Percentiles rank a stretch among this genome's conserved stretches.
These are phyloP conservation scores for Rhodofomes roseus DNA, from an alignment of 1,284 basidiomycete species.

Conservation along the genomic window DNA sequence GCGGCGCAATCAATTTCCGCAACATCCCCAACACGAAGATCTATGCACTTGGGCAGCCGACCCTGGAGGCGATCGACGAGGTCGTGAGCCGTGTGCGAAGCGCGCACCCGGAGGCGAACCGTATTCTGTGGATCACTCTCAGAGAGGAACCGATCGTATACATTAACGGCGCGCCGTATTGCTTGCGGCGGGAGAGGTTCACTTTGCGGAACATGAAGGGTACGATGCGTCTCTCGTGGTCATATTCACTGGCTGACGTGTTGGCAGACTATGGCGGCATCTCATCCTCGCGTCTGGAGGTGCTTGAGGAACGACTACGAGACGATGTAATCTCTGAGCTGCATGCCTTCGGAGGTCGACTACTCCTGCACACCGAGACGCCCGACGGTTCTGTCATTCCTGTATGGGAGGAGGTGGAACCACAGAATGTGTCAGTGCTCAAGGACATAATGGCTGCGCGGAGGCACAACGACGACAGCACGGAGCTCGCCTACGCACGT, in stretches of 20 bases:
- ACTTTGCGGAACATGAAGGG: slow-evolving; percentile 87
- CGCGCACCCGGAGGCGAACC: slow-evolving; percentile 56
- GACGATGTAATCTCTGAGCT: slow-evolving; percentile 89
- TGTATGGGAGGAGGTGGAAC: slow-evolving; percentile 89
- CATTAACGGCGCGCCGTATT: slow-evolving; percentile 85
- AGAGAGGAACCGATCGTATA: slow-evolving; percentile 95
- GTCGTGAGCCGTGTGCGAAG: slow-evolving; percentile 73
- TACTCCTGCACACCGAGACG: slow-evolving; percentile 90
- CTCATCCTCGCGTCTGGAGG: slow-evolving; percentile 81
- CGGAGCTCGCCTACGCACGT: slow-evolving; percentile 77
- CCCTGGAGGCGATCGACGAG: slow-evolving; percentile 83
- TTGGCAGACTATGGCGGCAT: slow-evolving; percentile 90
- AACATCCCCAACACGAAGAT: slow-evolving; percentile 82
- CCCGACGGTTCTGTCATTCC: slow-evolving; percentile 88
- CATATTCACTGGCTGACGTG: not conserved
- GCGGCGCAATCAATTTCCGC: slow-evolving; percentile 94
- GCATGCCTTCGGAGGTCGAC: slow-evolving; percentile 76
- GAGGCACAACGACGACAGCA: slow-evolving; percentile 37
- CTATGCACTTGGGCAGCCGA: slow-evolving; percentile 92
- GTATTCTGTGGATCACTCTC: slow-evolving; percentile 89
- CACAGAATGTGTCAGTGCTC: slow-evolving; percentile 79
- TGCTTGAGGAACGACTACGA: slow-evolving; percentile 88
- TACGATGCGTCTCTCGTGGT: slow-evolving; percentile 19
- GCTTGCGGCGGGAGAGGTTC: slow-evolving; percentile 74
- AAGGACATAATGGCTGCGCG: slow-evolving; percentile 85